Base-by-base conservation (phyloP, 2,329 filamentous ascomycete genomes). In the Scedosporium apiospermum region DNA sequence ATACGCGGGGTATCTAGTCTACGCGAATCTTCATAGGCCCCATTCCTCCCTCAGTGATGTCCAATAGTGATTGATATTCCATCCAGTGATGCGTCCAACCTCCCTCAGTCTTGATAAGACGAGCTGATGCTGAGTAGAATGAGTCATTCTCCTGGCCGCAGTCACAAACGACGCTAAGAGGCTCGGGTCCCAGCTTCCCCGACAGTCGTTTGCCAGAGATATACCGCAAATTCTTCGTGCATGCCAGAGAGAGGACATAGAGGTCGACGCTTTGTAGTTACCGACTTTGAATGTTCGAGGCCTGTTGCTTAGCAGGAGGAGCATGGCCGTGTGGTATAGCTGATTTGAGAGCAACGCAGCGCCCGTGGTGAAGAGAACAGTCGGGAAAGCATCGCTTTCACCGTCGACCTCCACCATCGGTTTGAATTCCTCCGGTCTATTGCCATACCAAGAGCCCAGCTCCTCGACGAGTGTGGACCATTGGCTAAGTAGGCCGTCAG, bases 301-400 rank as follows among this genome's bases (percentile, higher is more conserved):
- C 64, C 78, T 79, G 66, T 78, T 76, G 63, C 79, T 79, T 18
- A 85, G 74, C 62, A 85, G 70, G 0, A 83, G 68, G 6, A 83
- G 68, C 73, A 81, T 81, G 2, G 81, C 80, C 0, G 81, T 81
- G 65, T 85, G 82, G 66, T 83, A 84, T 2, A 84, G 71, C 66
- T 84, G 81, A 64, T 83, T 85, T 2, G 79, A 81, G 0, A 82
- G 68, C 18, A 83, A 68, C 0, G 77, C 70, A 12, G 73, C 73
- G 23, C 69, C 72, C 65, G 69, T 76, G 60, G 73, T 75, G 63
- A 75, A 76, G 18, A 76, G 69, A n/a, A 76, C 60, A 0, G 70
- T 64, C 1, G 74, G 74, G 58, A 76, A 75, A 0, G 72, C 66
- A 21, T 68, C 66, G 2, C 71, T 68, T 51, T 67, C 66, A 12